These are phyloP conservation scores for Solanum pinnatisectum DNA, from an alignment of 257 asterid species.

Conservation along the genomic window DNA sequence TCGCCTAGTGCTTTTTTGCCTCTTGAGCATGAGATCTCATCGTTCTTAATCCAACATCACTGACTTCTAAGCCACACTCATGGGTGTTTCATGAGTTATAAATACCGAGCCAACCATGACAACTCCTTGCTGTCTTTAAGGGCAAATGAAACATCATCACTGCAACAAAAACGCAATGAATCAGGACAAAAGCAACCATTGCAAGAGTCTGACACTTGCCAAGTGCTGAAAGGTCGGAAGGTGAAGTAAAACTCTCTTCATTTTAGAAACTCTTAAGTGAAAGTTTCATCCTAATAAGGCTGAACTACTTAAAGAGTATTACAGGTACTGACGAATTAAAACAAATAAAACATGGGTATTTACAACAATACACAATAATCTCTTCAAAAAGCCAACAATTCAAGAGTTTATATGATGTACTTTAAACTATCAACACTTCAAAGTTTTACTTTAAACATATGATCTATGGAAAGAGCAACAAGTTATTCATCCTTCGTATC, in stretches of 20 bases:
- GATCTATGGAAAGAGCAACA: neutral
- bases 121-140: slow-evolving; percentile 81
- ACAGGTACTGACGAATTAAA: neutral
- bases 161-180: slow-evolving; percentile 15
- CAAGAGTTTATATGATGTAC: neutral
- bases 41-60: neutral
- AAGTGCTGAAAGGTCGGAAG: neutral
- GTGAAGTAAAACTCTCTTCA: neutral
- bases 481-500: neutral
- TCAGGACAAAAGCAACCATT: neutral
- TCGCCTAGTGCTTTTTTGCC: neutral
- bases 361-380: neutral
- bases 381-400: neutral
- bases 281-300: neutral
- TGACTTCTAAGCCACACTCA: neutral
- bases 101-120: slow-evolving; percentile 81
- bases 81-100: slow-evolving; percentile 11
- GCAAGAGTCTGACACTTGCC: neutral
- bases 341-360: neutral
- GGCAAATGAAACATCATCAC: slow-evolving; percentile 92
- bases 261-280: neutral
- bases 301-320: neutral
- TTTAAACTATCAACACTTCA: neutral
- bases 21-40: neutral
- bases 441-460: neutral